Evolutionary conservation across 352 stramenopile genomes (phyloP).

Genomic region (Pythium scleroteichum): DNA sequence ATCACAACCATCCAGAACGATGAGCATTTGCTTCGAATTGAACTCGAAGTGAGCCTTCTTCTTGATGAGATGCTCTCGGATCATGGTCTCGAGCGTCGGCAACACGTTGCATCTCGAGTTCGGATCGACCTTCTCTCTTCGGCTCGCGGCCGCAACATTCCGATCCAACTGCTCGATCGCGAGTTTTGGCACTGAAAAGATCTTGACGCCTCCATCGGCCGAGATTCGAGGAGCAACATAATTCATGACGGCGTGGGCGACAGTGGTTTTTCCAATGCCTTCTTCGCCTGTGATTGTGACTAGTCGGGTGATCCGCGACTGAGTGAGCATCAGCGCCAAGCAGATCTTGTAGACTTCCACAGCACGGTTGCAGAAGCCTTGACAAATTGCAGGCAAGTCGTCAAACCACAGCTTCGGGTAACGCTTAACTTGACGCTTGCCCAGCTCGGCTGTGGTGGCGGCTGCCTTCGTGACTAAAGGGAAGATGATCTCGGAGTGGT

Average conservation of each 20-base stretch:
- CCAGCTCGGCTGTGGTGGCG: constrained; percentile 43
- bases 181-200: constrained; percentile 66
- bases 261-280: constrained; percentile 76
- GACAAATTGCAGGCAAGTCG: constrained; percentile 71
- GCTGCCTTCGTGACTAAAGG: constrained; percentile 57
- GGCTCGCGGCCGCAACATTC: constrained; percentile 47
- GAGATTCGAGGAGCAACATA: constrained; percentile 82
- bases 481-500: constrained; percentile 85
- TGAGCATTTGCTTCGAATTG: constrained; percentile 55
- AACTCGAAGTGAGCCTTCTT: constrained; percentile 54
- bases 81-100: constrained; percentile 48
- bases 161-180: constrained; percentile 62
- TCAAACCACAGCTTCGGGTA: constrained; percentile 83
- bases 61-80: constrained; percentile 51
- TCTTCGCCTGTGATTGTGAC: constrained; percentile 76
- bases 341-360: constrained; percentile 86
- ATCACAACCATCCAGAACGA: constrained; percentile 77
- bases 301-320: constrained; percentile 72
- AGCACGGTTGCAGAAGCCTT: constrained; percentile 79
- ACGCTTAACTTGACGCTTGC: constrained; percentile 48
- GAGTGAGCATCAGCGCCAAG: constrained; percentile 72
- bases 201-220: constrained; percentile 62
- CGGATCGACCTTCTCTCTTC: constrained; percentile 39
- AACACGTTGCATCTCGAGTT: constrained; percentile 38
- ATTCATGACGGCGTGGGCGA: constrained; percentile 71